Evolutionary conservation across 2,329 filamentous ascomycete genomes (phyloP), one percentile per base, ranked within the genome.

Genomic region (Colletotrichum falcatum): DNA sequence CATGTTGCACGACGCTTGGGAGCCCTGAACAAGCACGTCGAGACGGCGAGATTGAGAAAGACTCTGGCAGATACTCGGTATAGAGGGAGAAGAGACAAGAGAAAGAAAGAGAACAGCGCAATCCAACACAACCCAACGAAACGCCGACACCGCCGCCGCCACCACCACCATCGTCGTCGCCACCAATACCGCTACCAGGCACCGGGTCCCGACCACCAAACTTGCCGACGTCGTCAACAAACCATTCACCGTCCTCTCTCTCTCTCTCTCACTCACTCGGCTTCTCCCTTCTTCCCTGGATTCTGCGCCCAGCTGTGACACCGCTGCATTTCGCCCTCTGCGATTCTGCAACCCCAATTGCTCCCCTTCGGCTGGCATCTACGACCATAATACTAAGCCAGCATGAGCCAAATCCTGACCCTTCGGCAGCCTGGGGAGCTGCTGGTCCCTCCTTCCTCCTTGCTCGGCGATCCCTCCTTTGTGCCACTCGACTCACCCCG

Each of bases 371-470:
- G 26, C 37, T 59, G 61, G 58, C 44, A 56, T 30, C 49, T 51
- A 33, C 39, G 16, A 44, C 39, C 5, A 44, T 33, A 35, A 7
- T 42, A n/a, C n/a, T n/a, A 61, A 42, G 46, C 70, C 76, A 78
- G 78, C 74, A 95, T 95, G 92, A 91, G 89, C 84, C 89, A 89
- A 78, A 87, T 94, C 80, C 84, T 96, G 83, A 94, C 93, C 72
- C 85, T 87, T 77, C 90, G 92, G 79, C 94, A 97, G 85, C 93
- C 93, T 74, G 94, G 96, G 83, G 94, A 96, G 87, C 90, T 96
- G 93, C 95, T 87, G 82, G 64, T 70, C 39, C 20, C 20, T 20
- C 51, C 20, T 44, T 54, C 51, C 20, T 58, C 37, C n/a, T 49
- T 28, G 30, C 30, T 48, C 54, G 56, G 11, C 48, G 5, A 54